Evolutionary conservation across 306 rosid species (phyloP), one percentile per base, ranked within the genome.

Genomic region (Corylus americana): DNA sequence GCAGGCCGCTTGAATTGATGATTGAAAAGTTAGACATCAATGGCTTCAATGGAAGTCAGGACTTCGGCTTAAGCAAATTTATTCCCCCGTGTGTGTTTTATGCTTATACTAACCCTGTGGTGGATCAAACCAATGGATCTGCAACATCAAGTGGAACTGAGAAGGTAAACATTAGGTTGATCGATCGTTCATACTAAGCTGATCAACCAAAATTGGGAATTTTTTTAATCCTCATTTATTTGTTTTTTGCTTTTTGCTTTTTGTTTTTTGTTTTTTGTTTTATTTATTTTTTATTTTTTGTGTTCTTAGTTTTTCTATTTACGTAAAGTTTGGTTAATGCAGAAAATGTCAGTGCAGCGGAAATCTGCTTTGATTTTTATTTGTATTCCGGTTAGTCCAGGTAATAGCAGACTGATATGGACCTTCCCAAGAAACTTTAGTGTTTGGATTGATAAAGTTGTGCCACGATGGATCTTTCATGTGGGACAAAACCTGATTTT

Each of bases 381-480:
- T 44, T 92, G 98, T 39, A 1, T 92, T 70, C 98, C 98, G 2
- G 96, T 95, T 61, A 91, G 98, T 87, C 98, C 97, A 10, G 98
- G 98, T 73, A 89, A 76, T 75, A 95, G 99, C 91, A 91, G 99
- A 84, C 64, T 92, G 78, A 89, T 93, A 87, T 95, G 97, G 94
- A 77, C 87, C 82, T 91, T 90, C 85, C 99, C 97, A 22, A 88
- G 99, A 81, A 95, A 95, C 81, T 92, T 91, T 63, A 93, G 90
- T 11, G 0, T 77, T 39, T 91, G 94, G 98, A 81, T 91, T 12
- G 91, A 91, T 80, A 90, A 86, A 85, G 59, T 93, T 80, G 88
- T 90, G 73, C 99, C 98, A 4, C 80, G 98, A 74, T 95, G 99
- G 99, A 82, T 95, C 4, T 91, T 90, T 83, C 99, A 95, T 83